Evolutionary conservation across 257 asterid genomes (phyloP), one percentile per base, ranked within the genome.

Genomic region (Salvia miltiorrhiza): DNA sequence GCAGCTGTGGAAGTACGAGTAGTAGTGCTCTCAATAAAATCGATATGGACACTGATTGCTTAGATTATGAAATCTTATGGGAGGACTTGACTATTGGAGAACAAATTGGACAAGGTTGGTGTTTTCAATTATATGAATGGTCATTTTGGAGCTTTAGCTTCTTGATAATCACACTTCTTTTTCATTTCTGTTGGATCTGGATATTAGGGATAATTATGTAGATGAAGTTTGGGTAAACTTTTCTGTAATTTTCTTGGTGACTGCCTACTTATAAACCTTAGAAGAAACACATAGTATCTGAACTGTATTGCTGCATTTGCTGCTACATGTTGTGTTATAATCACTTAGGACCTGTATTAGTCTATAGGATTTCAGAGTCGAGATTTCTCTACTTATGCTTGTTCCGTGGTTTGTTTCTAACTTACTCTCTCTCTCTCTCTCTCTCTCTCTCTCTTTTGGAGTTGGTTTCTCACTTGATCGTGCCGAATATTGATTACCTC

Each of bases 51-150:
- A 60, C 75, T 17, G 97, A 91, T 67, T 76, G 87, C 86, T 78
- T 88, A 80, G 97, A 94, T 81, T 91, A 78, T 77, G 99, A 94
- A 81, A 91, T 94, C 61, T 76, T 85, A 74, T 94, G 99, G 99
- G 99, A 91, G 80, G 98, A 94, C 76, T 74, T 94, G 79, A 91
- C 96, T 33, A 70, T 94, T 65, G 96, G 98, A 73, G 99, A 94
- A 76, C 97, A 89, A 73, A 80, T 94, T 63, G 99, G 99, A 60
- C 95, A 91, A 83, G 99, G 99, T 94, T 72, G 52, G 81, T 77
- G 63, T 23, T 33, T 53, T 79, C 63, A 37, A 30, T 41, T 54
- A 50, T 67, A 26, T 40, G 4, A 48, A 26, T 43, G 33, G 37
- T 65, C 47, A 6, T 57, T 32, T 10, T 47, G 26, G 73, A 67